Percentiles rank a stretch among this genome's conserved stretches.
Conservation (phyloP, 2,329 filamentous ascomycete genomes). For the Sodiomyces alkalinus region DNA sequence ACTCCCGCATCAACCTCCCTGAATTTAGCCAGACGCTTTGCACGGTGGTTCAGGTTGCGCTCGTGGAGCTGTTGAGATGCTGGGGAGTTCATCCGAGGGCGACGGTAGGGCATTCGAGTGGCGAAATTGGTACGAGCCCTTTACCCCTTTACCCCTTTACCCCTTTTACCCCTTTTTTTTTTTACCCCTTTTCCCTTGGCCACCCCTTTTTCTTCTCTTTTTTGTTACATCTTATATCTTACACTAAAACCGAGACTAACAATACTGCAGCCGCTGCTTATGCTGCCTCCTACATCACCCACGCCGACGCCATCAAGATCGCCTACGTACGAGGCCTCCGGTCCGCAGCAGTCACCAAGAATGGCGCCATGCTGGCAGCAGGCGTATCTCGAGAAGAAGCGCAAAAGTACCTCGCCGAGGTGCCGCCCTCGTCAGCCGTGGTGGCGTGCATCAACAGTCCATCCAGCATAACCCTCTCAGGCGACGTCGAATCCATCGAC, state of each 20-base stretch:
- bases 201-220: too few relatives aligned
- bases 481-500: constrained; percentile 7
- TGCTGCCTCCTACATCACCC: constrained; percentile 18
- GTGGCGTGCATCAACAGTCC: constrained; percentile 13
- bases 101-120: constrained; percentile 30
- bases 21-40: constrained; percentile 28
- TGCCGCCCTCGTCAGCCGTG: too few relatives aligned
- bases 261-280: constrained; percentile 32
- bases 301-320: constrained; percentile 28
- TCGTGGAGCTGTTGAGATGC: constrained; percentile 26
- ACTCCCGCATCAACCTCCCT: constrained; percentile 20
- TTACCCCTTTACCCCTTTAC: too few relatives aligned
- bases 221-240: too few relatives aligned
- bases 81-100: constrained; percentile 24
- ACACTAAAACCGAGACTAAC: too few relatives aligned
- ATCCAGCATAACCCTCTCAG: constrained; percentile 10
- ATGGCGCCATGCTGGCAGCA: constrained; percentile 40
- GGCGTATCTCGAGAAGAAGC: too few relatives aligned
- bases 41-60: constrained; percentile 31
- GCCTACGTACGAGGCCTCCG: constrained; percentile 31
- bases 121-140: constrained; percentile 34
- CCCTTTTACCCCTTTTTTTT: too few relatives aligned
- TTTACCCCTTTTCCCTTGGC: too few relatives aligned
- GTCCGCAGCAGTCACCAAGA: constrained; percentile 9
- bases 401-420: too few relatives aligned